Percentiles rank a stretch among this genome's conserved stretches.
phyloP scores from a whole-genome alignment of 139 green algal genomes.

The Chlorella vulgaris region DNA sequence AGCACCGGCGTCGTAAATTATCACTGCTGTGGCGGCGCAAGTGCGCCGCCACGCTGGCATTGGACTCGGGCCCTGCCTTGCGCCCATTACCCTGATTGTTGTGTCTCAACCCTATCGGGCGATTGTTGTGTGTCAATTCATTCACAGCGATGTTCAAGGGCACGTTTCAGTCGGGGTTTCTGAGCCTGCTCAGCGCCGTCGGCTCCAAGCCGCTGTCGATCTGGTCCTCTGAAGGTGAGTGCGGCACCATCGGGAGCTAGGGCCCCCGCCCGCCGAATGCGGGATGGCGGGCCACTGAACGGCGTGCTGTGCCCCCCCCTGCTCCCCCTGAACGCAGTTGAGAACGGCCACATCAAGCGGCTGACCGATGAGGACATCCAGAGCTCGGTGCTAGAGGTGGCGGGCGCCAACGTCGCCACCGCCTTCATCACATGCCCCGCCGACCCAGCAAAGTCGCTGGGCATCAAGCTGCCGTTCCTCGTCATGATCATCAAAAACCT shows the following conservation, averaged over 20 bases:
- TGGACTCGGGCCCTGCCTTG: background rate
- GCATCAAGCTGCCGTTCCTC: slow-evolving; percentile 98
- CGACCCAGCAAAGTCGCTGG: slow-evolving; percentile 87
- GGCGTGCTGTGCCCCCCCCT: background rate
- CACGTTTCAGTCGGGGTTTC: slow-evolving; percentile 89
- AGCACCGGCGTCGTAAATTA: no score
- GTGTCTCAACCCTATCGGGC: background rate
- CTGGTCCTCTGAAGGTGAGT: slow-evolving; percentile 89
- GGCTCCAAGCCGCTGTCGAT: slow-evolving; percentile 95
- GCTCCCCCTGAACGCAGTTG: slow-evolving; percentile 63
- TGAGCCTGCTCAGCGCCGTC: slow-evolving; percentile 96
- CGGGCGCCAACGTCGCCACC: slow-evolving; percentile 88
- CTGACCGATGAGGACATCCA: slow-evolving; percentile 98
- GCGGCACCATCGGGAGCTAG: background rate
- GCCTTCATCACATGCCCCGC: slow-evolving; percentile 94
- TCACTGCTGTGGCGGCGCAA: no score
- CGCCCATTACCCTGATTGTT: background rate
- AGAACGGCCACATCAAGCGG: slow-evolving; percentile 95
- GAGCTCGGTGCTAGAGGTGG: slow-evolving; percentile 93
- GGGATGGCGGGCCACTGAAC: background rate
- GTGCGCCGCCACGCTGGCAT: no score
- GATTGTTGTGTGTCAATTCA: no score
- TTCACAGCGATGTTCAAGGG: slow-evolving; percentile 86
- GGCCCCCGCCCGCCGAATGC: slow-evolving; percentile 1
- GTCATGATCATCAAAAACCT: slow-evolving; percentile 99